Percentiles rank a stretch among this genome's conserved stretches.
Conservation (phyloP, 139 green algal genomes). For the Tetradesmus lagerheimii region DNA sequence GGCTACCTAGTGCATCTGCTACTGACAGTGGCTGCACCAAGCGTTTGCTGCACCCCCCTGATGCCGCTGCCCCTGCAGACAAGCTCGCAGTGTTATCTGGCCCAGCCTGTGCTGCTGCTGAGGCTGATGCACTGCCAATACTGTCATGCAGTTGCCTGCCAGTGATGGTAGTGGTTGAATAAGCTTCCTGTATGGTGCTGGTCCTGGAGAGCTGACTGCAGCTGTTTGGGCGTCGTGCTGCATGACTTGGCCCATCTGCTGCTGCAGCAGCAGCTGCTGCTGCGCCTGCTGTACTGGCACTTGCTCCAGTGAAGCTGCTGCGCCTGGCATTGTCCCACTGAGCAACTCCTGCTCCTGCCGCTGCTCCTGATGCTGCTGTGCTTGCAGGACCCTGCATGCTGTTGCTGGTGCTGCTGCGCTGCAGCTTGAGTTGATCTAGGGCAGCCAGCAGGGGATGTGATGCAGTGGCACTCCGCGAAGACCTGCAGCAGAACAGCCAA, state of each 20-base stretch:
- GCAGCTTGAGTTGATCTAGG: neutral
- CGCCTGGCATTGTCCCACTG: neutral
- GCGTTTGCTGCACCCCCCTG: neutral
- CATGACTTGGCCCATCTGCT: neutral
- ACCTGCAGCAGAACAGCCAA: neutral
- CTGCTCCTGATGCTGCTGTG: neutral
- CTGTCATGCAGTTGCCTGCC: neutral
- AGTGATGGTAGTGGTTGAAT: neutral
- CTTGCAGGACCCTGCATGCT: neutral
- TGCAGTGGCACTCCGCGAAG: neutral
- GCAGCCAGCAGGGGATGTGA: neutral
- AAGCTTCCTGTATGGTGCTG: neutral
- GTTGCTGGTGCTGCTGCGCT: neutral
- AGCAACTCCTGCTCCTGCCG: neutral
- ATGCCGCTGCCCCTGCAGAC: neutral
- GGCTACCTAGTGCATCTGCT: neutral
- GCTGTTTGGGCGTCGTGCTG: neutral
- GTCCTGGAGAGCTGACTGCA: neutral
- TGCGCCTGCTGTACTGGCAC: neutral
- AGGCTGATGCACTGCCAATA: neutral
- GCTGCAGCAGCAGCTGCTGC: constrained; percentile 15
- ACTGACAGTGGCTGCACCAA: constrained; percentile 13
- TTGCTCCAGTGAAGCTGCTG: neutral
- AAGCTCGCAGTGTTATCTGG: neutral
- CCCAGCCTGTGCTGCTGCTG: neutral